A percentile compares a stretch with the other conserved stretches of the same genome.
Evolutionary conservation across 805 yeast genomes (phyloP).

Genomic region (Komagataella mondaviorum): DNA sequence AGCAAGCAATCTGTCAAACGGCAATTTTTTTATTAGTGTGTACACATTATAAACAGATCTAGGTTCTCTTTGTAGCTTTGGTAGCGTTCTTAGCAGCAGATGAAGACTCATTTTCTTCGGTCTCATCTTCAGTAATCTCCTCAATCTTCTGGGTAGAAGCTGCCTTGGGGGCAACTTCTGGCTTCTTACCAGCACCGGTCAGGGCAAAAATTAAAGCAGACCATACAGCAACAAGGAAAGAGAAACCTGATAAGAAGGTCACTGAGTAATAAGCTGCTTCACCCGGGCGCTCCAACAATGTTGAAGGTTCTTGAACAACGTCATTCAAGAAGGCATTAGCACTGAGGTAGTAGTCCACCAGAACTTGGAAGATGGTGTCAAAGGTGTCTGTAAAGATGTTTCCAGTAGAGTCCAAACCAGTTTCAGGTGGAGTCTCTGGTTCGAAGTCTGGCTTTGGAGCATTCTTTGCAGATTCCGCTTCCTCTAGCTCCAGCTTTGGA

Average conservation of each 20-base stretch:
- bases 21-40: background rate
- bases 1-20: background rate
- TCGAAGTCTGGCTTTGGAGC: conserved; percentile 27
- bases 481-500: conserved; percentile 39
- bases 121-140: background rate
- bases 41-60: background rate
- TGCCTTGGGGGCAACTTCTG: background rate
- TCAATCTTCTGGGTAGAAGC: background rate
- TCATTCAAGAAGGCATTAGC: conserved; percentile 12
- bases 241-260: conserved; percentile 23
- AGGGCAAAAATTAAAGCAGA: conserved; percentile 21
- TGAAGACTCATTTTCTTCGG: background rate
- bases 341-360: background rate
- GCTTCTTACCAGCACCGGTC: conserved; percentile 4
- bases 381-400: background rate
- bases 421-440: conserved; percentile 23
- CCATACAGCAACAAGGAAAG: conserved; percentile 28
- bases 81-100: background rate
- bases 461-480: conserved; percentile 22
- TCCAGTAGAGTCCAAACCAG: background rate
- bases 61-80: background rate
- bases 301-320: conserved; percentile 29
- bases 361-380: background rate
- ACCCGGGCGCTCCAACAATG: conserved; percentile 31
- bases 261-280: conserved; percentile 35